Base-by-base conservation (phyloP, 768 basidiomycete species). In the Gelatoporia subvermispora region DNA sequence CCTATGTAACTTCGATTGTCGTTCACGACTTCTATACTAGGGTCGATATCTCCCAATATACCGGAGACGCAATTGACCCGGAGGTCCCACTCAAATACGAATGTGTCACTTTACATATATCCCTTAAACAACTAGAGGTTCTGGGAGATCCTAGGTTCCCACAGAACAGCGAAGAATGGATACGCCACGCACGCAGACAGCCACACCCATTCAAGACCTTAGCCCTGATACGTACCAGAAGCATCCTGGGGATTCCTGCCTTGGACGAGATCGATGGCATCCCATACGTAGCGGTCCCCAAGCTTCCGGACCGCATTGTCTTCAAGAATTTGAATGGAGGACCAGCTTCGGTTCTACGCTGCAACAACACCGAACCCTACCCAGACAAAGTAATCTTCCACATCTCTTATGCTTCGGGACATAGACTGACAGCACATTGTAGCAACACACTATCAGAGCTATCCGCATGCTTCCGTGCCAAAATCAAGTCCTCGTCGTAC, bases 51-150 rank as follows among this genome's bases (percentile, higher is more conserved):
- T 70, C 69, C 2, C 56, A 69, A 38, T 72, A 67, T 52, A 66
- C 66, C 41, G 60, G 60, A 25, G 63, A 59, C 42, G 62, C 65
- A 8, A 68, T 79, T 38, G 77, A 79, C 45, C 62, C 73, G 2
- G 70, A 70, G 0, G 58, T 67, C 13, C 70, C 71, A 9, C 59
- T 81, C 40, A 58, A 68, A 42, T 75, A 79, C 37, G 69, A 77
- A 16, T 71, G 75, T 38, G 54, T 70, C n/a, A 72, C 70, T 42
- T 52, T 77, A 59, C 59, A 67, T 16, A 60, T 74, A 16, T 64
- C 72, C 8, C 62, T 82, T 28, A 63, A 68, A 24, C 41, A 61
- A 11, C 66, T 82, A 13, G 79, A 81, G 35, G 50, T 58, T 2
- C 55, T 79, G 34, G 64, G 71, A 7, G 68, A 78, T 50, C 76